Conservation (phyloP, 768 basidiomycete species). For the Suillus lakei region DNA sequence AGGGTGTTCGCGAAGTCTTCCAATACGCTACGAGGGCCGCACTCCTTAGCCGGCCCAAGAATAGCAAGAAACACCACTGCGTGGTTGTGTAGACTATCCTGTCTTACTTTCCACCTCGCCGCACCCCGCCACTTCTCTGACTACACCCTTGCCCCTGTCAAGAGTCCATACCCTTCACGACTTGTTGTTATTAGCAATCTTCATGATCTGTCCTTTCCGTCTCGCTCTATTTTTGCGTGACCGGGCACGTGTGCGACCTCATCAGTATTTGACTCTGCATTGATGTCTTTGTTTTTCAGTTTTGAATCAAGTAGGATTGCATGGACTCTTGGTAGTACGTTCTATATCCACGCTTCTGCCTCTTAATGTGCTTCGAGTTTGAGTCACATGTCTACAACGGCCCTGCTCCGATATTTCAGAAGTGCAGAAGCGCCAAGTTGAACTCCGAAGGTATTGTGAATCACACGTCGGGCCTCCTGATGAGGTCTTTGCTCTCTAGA, state of each 20-base stretch:
- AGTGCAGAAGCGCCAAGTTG: neutral
- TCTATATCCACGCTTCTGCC: slow-evolving; percentile 4
- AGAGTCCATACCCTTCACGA: slow-evolving; percentile 44
- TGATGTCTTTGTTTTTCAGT: slow-evolving; percentile 7
- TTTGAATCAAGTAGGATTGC: slow-evolving; percentile 11
- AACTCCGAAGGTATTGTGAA: slow-evolving; percentile 3
- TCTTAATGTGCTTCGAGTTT: slow-evolving; percentile 2
- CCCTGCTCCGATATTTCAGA: neutral
- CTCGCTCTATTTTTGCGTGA: slow-evolving; percentile 21
- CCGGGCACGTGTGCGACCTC: slow-evolving; percentile 3
- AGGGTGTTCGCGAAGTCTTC: slow-evolving; percentile 98
- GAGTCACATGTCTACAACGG: neutral
- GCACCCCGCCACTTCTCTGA: slow-evolving; percentile 17
- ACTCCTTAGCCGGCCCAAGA: slow-evolving; percentile 63
- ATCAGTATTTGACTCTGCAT: slow-evolving; percentile 7
- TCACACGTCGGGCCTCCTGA: neutral
- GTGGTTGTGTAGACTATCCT: slow-evolving; percentile 47
- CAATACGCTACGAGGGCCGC: slow-evolving; percentile 96
- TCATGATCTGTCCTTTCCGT: slow-evolving; percentile 38
- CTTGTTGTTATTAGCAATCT: slow-evolving; percentile 40
- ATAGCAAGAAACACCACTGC: slow-evolving; percentile 47
- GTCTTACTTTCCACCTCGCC: slow-evolving; percentile 19
- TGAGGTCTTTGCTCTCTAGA: slow-evolving; percentile 2
- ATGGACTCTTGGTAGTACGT: slow-evolving; percentile 6
- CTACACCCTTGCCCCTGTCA: slow-evolving; percentile 19